Evolutionary conservation across 306 rosid species (phyloP), one percentile per base, ranked within the genome.

Genomic region (Alnus glutinosa): DNA sequence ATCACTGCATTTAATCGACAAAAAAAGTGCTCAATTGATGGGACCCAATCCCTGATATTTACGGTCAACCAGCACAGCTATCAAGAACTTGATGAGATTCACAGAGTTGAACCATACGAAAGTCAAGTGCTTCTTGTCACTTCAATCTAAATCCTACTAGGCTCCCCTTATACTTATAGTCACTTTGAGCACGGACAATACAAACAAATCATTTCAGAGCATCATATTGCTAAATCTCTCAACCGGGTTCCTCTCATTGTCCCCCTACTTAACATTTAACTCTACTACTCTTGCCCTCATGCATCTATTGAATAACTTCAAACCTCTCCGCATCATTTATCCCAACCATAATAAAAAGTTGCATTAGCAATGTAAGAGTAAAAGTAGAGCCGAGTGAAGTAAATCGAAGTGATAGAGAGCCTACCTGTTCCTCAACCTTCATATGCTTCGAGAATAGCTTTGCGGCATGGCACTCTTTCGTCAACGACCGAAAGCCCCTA

Each of bases 391-490:
- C 4, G 2, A 19, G 7, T 30, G 2, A 63, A 62, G 10, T 42
- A 9, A 77, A 67, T 13, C 9, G 55, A 39, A 13, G 23, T 59
- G 50, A 23, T 39, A 47, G 46, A 32, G 34, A 39, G 0, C 9
- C 46, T 78, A 91, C 98, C 95, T 94, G 98, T 71, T 92, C 90
- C 67, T 91, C 87, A 71, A 92, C 74, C 82, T 95, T 95, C 89
- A 95, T 86, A 80, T 95, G 98, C 89, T 95, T 95, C 10, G 98
- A 86, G 80, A 95, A 95, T 23, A 95, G 85, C 88, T 95, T 95
- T 0, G 70, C 92, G 5, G 97, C 88, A 59, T 50, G 92, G 66
- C 98, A 95, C 50, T 88, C 87, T 79, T 83, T 78, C 6, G 98
- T 92, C 34, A 95, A 44, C 1, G 93, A 84, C 12, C 89, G 91